Percentiles rank a stretch among this genome's conserved stretches.
Conservation (phyloP, 805 yeast genomes). For the Lipomyces japonicus region DNA sequence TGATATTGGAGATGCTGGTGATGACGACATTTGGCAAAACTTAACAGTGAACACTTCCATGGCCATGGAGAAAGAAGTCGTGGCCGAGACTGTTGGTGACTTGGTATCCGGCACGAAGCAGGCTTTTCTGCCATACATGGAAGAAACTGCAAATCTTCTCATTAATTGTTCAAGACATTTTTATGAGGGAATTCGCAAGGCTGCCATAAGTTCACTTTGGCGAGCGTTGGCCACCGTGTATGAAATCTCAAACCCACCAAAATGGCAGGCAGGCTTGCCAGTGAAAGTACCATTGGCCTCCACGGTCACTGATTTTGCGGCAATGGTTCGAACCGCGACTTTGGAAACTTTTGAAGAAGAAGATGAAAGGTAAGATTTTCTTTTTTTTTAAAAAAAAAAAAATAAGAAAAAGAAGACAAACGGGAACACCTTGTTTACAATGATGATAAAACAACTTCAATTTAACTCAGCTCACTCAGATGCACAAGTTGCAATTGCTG, state of each 20-base stretch:
- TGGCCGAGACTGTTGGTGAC: slow-evolving; percentile 85
- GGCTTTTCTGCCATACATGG: slow-evolving; percentile 73
- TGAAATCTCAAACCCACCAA: slow-evolving; percentile 29
- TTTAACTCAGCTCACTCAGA: slow-evolving; percentile 31
- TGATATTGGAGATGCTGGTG: slow-evolving; percentile 42
- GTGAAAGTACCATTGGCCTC: slow-evolving; percentile 48
- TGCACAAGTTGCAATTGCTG: slow-evolving; percentile 30
- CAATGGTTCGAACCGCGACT: slow-evolving; percentile 64
- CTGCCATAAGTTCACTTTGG: slow-evolving; percentile 81
- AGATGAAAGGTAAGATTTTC: slow-evolving; percentile 63
- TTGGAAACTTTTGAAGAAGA: slow-evolving; percentile 66
- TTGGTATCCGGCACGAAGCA: slow-evolving; percentile 83
- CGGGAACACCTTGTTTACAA: neutral
- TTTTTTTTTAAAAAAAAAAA: neutral
- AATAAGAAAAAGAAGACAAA: neutral
- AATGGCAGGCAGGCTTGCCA: slow-evolving; percentile 39
- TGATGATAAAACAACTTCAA: slow-evolving; percentile 23
- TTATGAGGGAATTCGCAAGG: slow-evolving; percentile 80
- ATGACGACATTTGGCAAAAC: slow-evolving; percentile 63
- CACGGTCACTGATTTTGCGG: slow-evolving; percentile 55
- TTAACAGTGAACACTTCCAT: slow-evolving; percentile 90
- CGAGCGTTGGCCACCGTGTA: slow-evolving; percentile 69
- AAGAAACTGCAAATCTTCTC: slow-evolving; percentile 58
- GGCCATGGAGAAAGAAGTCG: slow-evolving; percentile 92
- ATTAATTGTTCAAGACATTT: slow-evolving; percentile 76